Percentiles rank a stretch among this genome's conserved stretches.
These are phyloP conservation scores for Ciborinia camelliae DNA, from an alignment of 2,329 filamentous ascomycete species.

Conservation along the genomic window DNA sequence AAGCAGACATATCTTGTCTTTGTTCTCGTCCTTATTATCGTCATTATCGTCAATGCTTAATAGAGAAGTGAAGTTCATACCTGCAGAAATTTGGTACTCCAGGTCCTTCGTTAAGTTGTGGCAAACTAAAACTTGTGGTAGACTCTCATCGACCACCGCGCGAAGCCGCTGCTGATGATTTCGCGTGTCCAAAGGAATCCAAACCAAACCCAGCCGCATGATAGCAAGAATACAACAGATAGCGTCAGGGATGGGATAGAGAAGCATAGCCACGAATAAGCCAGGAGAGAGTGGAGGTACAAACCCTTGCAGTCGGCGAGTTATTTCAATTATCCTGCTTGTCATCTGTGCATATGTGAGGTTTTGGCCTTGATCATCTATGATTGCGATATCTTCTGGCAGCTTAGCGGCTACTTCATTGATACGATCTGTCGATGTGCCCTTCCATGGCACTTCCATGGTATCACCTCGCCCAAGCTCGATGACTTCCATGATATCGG, in stretches of 20 bases:
- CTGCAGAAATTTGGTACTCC: neutral
- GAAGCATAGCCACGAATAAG: neutral
- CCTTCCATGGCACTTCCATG: neutral
- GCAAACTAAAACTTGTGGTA: neutral
- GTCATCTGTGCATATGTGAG: neutral
- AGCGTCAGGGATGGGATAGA: neutral
- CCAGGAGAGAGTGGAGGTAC: neutral
- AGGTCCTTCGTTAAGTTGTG: neutral
- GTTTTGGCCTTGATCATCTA: neutral
- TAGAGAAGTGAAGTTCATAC: neutral
- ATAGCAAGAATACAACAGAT: neutral
- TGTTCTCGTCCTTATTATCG: neutral
- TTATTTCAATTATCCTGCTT: neutral
- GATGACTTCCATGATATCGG: neutral
- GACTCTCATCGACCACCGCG: neutral
- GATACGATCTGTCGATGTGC: neutral
- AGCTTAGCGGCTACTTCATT: neutral
- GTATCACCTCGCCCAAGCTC: neutral
- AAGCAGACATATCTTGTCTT: neutral
- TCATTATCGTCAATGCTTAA: neutral
- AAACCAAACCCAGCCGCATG: neutral
- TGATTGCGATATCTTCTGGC: neutral
- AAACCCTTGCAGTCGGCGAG: neutral
- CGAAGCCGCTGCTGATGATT: neutral
- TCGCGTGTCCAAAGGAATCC: neutral